Base-by-base conservation (phyloP, 345 rosid species). In the Murraya koenigii region DNA sequence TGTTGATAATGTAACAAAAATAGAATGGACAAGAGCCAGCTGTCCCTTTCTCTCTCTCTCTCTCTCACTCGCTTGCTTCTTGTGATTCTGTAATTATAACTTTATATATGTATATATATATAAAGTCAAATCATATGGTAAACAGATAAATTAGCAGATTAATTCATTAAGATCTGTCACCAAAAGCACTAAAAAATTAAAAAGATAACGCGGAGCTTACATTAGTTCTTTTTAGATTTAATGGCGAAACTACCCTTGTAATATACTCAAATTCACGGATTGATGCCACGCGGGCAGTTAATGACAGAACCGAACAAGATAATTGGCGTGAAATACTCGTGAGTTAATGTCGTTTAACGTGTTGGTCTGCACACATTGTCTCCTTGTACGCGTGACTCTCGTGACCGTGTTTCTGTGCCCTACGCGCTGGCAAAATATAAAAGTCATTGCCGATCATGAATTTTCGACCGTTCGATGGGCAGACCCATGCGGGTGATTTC, bases 371-470 rank as follows among this genome's bases (percentile, higher is more conserved):
- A 15, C 1, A 20, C 11, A 4, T 20, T 63, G 60, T 30, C 77
- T 25, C 66, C 69, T 28, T 28, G 17, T 60, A 13, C 32, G 78
- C 87, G 76, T 33, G 87, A 69, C 35, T 41, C 81, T 78, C 84
- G 85, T 80, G 85, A 80, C 77, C 59, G 8, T 44, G 23, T 61
- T 60, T 69, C 30, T 25, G n/a, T 68, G 19, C 23, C 3, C 17
- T 3, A 13, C 7, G 17, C 19, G 65, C 6, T 0, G 28, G 59
- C 59, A 20, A 55, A 22, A 19, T 15, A 35, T 17, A 8, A 15
- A 30, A 19, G 26, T 20, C 62, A 30, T 19, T 30, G 17, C 8
- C 70, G 44, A 64, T 73, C 23, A 0, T 22, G 69, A 17, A 25
- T 11, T 44, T 23, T 26, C 28, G 5, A 44, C 77, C 77, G 28